Percentiles rank a stretch among this genome's conserved stretches.
phyloP scores from a whole-genome alignment of 2,329 filamentous ascomycete species.

The Pezicula carpinea region DNA sequence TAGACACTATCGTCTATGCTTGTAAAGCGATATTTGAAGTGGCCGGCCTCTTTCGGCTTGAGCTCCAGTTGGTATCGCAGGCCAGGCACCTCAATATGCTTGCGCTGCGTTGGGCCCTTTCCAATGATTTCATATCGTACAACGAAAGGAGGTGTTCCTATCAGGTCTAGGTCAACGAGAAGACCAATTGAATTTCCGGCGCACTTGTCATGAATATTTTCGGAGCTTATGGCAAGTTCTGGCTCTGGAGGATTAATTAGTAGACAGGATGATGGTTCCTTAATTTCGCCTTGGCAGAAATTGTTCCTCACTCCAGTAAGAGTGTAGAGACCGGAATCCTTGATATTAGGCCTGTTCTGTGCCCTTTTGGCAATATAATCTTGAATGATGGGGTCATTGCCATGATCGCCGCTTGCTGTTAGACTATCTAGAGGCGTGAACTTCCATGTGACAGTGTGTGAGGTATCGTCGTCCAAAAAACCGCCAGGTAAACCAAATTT shows the following conservation, averaged over 20 bases:
- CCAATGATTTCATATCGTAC: slow-evolving; percentile 71
- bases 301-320: slow-evolving; percentile 74
- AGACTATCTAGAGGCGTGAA: slow-evolving; percentile 74
- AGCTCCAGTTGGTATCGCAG: slow-evolving; percentile 82
- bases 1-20: slow-evolving; percentile 82
- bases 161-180: slow-evolving; percentile 80
- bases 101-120: slow-evolving; percentile 42
- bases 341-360: slow-evolving; percentile 62
- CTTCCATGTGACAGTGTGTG: slow-evolving; percentile 72
- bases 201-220: slow-evolving; percentile 91
- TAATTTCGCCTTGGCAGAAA: slow-evolving; percentile 79
- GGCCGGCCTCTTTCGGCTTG: slow-evolving; percentile 73
- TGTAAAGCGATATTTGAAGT: slow-evolving; percentile 81
- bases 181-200: slow-evolving; percentile 90
- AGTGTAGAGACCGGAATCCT: slow-evolving; percentile 80
- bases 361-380: slow-evolving; percentile 57
- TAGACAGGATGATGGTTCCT: slow-evolving; percentile 91
- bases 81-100: slow-evolving; percentile 53
- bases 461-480: slow-evolving; percentile 49
- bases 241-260: slow-evolving; percentile 89
- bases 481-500: slow-evolving; percentile 60
- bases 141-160: slow-evolving; percentile 88
- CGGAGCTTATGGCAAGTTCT: slow-evolving; percentile 64
- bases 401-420: slow-evolving; percentile 65
- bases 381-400: slow-evolving; percentile 51